phyloP scores from a whole-genome alignment of 257 asterid species.

The Solanum ossicruentum region DNA sequence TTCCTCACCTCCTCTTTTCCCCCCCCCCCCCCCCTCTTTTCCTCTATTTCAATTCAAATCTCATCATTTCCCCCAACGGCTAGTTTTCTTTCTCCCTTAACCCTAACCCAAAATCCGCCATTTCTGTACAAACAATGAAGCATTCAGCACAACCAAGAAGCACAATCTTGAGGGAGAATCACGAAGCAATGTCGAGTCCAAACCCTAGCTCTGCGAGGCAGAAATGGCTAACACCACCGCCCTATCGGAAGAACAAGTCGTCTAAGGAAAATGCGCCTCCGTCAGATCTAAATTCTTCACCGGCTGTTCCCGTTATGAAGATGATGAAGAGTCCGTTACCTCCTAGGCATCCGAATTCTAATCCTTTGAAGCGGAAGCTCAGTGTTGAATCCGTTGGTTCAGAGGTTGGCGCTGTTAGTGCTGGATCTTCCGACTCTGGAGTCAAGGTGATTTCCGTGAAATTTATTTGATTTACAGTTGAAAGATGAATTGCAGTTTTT shows the following conservation, averaged over 20 bases:
- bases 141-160: slow-evolving; percentile 40
- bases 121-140: slow-evolving; percentile 23
- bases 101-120: not conserved
- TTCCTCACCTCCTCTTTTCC: not conserved
- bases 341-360: slow-evolving; percentile 54
- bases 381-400: slow-evolving; percentile 37
- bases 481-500: not conserved
- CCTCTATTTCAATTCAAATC: not conserved
- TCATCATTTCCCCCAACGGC: not conserved
- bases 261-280: slow-evolving; percentile 82
- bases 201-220: slow-evolving; percentile 32
- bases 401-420: slow-evolving; percentile 21
- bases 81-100: not conserved
- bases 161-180: slow-evolving; percentile 43
- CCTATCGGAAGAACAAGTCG: slow-evolving; percentile 44
- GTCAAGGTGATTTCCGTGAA: slow-evolving; percentile 35
- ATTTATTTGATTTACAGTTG: not conserved
- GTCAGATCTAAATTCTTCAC: slow-evolving; percentile 9
- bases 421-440: slow-evolving; percentile 52
- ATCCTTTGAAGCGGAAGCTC: slow-evolving; percentile 66
- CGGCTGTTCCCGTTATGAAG: slow-evolving; percentile 18
- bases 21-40: not conserved
- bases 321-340: slow-evolving; percentile 74
- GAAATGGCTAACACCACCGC: slow-evolving; percentile 26
- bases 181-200: slow-evolving; percentile 29